Evolutionary conservation across 257 asterid genomes (phyloP), one percentile per base, ranked within the genome.

Genomic region (Cinchona pubescens): DNA sequence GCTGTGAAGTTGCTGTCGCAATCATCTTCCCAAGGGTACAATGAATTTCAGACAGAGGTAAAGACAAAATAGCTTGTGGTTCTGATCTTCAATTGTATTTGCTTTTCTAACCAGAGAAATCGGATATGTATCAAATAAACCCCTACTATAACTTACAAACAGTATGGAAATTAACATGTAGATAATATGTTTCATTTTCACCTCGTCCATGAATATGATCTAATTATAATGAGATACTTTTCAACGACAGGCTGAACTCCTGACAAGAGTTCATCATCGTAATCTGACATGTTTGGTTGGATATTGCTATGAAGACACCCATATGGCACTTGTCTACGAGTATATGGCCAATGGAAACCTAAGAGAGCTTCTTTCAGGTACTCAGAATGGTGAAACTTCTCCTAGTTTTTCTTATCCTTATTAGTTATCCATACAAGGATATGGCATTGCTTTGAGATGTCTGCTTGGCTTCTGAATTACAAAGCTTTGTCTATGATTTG

Each of bases 311-410:
- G 89, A 82, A 45, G 85, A 69, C 21, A 15, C 38, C 25, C 46
- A 78, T 43, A 81, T 77, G 77, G 91, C 84, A 10, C 83, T 85
- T 42, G 82, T 85, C 35, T 83, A 81, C n/a, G 89, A 88, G 82
- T 82, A 80, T 43, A 77, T 86, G 82, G 84, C 81, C 46, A 78
- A 79, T 56, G 88, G 89, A 73, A 79, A 78, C 76, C 63, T 86
- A 46, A 73, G 65, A 46, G 74, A 35, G 38, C 83, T 68, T 77
- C 80, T 88, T 27, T 76, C 79, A 74, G 89, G 91, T 88, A 45
- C 21, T 65, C 3, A n/a, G 56, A 48, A 0, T 12, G 23, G 2
- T 0, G 32, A 16, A 11, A n/a, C n/a, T n/a, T n/a, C n/a, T n/a
- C n/a, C n/a, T n/a, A n/a, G n/a, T n/a, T n/a, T n/a, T n/a, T 55